phyloP scores from a whole-genome alignment of 768 basidiomycete species.

The Amanita jacksonii region DNA sequence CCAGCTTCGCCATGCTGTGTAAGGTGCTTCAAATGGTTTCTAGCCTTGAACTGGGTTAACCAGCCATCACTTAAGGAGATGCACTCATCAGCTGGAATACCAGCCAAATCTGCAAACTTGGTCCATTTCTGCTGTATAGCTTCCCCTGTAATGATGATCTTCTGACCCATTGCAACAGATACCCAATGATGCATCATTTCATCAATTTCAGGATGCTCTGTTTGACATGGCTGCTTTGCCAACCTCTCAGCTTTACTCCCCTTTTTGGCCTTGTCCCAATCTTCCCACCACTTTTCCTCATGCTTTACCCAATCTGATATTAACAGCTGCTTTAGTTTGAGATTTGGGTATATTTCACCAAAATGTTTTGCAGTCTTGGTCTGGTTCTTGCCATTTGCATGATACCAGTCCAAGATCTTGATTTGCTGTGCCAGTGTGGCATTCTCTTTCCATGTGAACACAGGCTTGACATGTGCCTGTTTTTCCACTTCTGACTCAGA shows the following conservation, averaged over 20 bases:
- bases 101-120: conserved; percentile 21
- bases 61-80: conserved; percentile 27
- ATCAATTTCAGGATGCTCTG: conserved; percentile 22
- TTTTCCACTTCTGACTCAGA: too few relatives aligned
- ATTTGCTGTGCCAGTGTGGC: conserved; percentile 25
- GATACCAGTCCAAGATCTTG: conserved; percentile 27
- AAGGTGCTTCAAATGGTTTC: conserved; percentile 17
- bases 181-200: conserved; percentile 30
- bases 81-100: conserved; percentile 22
- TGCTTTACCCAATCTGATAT: conserved; percentile 25
- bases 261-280: too few relatives aligned
- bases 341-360: conserved; percentile 20
- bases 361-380: conserved; percentile 22
- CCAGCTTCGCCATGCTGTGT: conserved; percentile 27
- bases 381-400: conserved; percentile 24
- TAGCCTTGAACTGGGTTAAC: conserved; percentile 18
- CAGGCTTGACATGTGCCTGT: too few relatives aligned
- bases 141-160: conserved; percentile 24
- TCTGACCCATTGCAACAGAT: conserved; percentile 22
- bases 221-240: conserved; percentile 19
- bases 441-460: conserved; percentile 19
- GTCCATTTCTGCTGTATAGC: conserved; percentile 26
- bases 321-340: conserved; percentile 23
- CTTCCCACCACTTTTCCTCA: conserved; percentile 15
- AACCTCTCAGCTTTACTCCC: conserved; percentile 3